phyloP scores from a whole-genome alignment of 768 basidiomycete species.

The Boletus edulis region DNA sequence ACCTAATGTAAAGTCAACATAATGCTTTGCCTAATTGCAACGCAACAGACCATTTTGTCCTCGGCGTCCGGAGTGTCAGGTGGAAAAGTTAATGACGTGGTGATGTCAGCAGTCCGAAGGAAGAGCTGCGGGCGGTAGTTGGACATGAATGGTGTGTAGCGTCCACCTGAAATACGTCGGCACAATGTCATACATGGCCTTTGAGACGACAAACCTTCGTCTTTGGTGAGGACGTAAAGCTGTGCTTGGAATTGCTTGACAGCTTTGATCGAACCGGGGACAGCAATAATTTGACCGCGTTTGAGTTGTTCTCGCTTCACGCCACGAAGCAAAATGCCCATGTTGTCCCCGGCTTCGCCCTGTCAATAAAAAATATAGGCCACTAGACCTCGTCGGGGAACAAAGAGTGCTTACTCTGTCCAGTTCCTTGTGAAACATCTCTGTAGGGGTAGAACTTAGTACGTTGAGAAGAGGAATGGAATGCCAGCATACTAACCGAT shows the following conservation, averaged over 20 bases:
- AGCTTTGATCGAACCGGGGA: slow-evolving; percentile 90
- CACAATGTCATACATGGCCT: slow-evolving; percentile 45
- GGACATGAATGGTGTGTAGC: slow-evolving; percentile 88
- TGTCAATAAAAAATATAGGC: slow-evolving; percentile 25
- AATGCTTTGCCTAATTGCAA: not conserved
- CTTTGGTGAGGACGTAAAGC: slow-evolving; percentile 59
- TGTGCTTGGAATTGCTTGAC: slow-evolving; percentile 94
- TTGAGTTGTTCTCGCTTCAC: slow-evolving; percentile 95
- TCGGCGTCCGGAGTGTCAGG: slow-evolving; percentile 75
- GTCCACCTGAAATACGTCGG: slow-evolving; percentile 48
- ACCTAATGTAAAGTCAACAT: slow-evolving; percentile 44
- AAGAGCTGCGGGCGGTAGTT: slow-evolving; percentile 96
- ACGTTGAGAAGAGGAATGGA: not conserved
- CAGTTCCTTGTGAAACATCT: slow-evolving; percentile 99
- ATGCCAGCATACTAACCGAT: slow-evolving; percentile 52
- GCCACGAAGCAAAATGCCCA: slow-evolving; percentile 96
- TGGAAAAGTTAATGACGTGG: slow-evolving; percentile 81
- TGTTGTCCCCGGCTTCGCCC: slow-evolving; percentile 99
- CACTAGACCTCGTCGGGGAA: not conserved
- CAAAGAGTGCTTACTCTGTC: slow-evolving; percentile 62
- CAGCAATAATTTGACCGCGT: slow-evolving; percentile 88
- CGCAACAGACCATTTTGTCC: slow-evolving; percentile 74
- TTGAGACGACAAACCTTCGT: slow-evolving; percentile 37
- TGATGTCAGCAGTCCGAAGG: slow-evolving; percentile 94
- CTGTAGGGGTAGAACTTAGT: slow-evolving; percentile 38